Percentiles rank a stretch among this genome's conserved stretches.
phyloP scores from a whole-genome alignment of 2,329 filamentous ascomycete species.

The Fusarium paranaense region DNA sequence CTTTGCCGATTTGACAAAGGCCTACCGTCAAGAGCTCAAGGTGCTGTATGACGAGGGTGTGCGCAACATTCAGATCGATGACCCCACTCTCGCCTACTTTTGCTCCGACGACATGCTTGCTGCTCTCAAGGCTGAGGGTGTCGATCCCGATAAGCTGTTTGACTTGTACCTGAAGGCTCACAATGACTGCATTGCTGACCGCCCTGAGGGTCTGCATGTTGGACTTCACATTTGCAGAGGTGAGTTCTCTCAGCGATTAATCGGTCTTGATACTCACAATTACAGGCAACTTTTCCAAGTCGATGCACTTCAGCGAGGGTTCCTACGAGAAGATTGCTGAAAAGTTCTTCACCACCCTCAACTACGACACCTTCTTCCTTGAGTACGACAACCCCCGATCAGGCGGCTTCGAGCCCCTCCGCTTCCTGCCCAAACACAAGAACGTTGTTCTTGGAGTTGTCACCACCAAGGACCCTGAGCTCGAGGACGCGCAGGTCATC shows the following conservation, averaged over 20 bases:
- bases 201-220: constrained; percentile 74
- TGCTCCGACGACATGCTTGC: constrained; percentile 75
- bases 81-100: constrained; percentile 74
- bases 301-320: constrained; percentile 72
- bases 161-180: constrained; percentile 79
- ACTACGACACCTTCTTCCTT: constrained; percentile 72
- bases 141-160: constrained; percentile 72
- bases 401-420: constrained; percentile 71
- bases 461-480: constrained; percentile 68
- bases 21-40: constrained; percentile 66
- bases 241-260: constrained; percentile 7
- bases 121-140: constrained; percentile 67
- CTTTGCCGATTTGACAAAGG: constrained; percentile 67
- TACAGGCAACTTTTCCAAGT: constrained; percentile 69
- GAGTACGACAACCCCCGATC: constrained; percentile 70
- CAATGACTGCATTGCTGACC: constrained; percentile 73
- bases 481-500: constrained; percentile 68
- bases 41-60: constrained; percentile 66
- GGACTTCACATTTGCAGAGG: constrained; percentile 72
- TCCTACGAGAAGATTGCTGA: constrained; percentile 72
- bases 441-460: constrained; percentile 72
- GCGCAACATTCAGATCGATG: constrained; percentile 70
- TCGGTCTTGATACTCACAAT: neutral
- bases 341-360: constrained; percentile 69
- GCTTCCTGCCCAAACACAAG: constrained; percentile 68